Base-by-base conservation (phyloP, 2,329 filamentous ascomycete species). In the Sphaerostilbella broomeana region DNA sequence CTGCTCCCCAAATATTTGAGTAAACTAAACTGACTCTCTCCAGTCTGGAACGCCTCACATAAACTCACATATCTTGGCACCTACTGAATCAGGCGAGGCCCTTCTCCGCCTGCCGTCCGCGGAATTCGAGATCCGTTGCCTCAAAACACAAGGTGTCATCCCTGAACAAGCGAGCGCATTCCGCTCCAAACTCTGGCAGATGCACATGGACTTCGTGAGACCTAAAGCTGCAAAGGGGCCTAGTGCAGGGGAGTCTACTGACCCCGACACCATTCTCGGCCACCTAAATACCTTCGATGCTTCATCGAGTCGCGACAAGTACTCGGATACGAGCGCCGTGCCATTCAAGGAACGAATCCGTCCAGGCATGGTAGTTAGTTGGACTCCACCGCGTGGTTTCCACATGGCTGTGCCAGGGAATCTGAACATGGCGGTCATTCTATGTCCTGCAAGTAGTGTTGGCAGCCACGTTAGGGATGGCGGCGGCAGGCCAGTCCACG, bases 281-380 rank as follows among this genome's bases (percentile, higher is more conserved):
- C 28, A 31, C 15, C 11, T 41, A 11, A 35, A 24, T 10, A 16
- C 33, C 21, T 19, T 33, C 6, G 28, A 39, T 40, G 18, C 39
- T 17, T 34, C 35, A 3, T 53, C 51, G 8, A 67, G 63, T 42
- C 49, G 39, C 4, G 60, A 65, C 15, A 49, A 52, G 0, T 46
- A 58, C 11, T 38, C 51, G 0, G 40, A 44, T 4, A 50, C 54
- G 7, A 43, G 24, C 1, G 17, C 18, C 0, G 20, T 61, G 4
- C 61, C 58, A 0, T 70, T 68, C 44, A 57, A 60, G 28, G 37
- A 66, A 15, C 60, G 66, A 3, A 59, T 70, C 13, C 52, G 62
- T 1, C 61, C 67, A 0, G 65, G 65, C 1, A 67, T 67, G 63
- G 59, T 60, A 2, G 55, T 68, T 4, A 50, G 50, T n/a, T 64